Evolutionary conservation across 2,329 filamentous ascomycete genomes (phyloP), one percentile per base, ranked within the genome.

Genomic region (Ophiocordyceps unilateralis): DNA sequence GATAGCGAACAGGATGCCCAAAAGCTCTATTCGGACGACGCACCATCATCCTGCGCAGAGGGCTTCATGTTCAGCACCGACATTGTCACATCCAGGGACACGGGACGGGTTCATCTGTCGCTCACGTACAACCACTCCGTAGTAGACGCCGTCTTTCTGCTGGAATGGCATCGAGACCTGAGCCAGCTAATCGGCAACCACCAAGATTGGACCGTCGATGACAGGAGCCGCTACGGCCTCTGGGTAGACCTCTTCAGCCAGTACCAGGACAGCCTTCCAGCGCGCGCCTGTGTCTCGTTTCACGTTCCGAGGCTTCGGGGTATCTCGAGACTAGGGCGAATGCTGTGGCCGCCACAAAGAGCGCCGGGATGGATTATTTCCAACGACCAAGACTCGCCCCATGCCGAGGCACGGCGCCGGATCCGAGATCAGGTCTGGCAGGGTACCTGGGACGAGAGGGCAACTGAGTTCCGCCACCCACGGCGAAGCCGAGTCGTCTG

Each of bases 321-420:
- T 6, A 58, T 63, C 34, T 63, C 60, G 2, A 55, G 56, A 9
- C 53, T 58, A 24, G 44, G 20, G 1, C 36, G 46, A 1, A 56
- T 58, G 0, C 47, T 62, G 3, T 63, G 59, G 58, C 60, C 60
- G 1, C 46, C 43, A 3, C 58, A 55, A 32, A 48, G 44, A 28
- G 55, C 59, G 0, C 58, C 60, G 1, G 59, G 57, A 0, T 56
- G 57, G 54, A 57, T 62, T 52, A 55, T 61, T 5, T 52, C 51
- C 10, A 50, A 51, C 8, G 59, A 62, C 23, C n/a, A 45, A 14
- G 47, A 43, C 1, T 53, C 57, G 2, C 20, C 39, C 1, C 26
- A 47, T 26, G 43, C 39, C 0, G 42, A 41, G 5, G 52, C 52
- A 19, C 57, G 59, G 0, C 42, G 43, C 9, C n/a, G 28, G 1